Evolutionary conservation across 2,329 filamentous ascomycete genomes (phyloP), one percentile per base, ranked within the genome.

Genomic region (Sphaerulina populicola): DNA sequence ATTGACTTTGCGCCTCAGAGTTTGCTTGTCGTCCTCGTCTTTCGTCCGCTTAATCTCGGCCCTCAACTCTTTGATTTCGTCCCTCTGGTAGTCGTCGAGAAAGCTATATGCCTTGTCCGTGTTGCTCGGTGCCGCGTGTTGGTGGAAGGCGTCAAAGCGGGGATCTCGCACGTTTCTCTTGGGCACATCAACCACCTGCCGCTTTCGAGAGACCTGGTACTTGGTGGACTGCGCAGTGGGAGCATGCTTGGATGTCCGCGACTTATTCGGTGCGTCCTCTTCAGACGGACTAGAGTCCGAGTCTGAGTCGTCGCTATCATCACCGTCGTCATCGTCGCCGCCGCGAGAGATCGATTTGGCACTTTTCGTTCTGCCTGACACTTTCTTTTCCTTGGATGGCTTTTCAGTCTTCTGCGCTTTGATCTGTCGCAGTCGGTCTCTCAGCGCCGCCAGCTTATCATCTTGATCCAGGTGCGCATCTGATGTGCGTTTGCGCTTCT

Each of bases 151-250:
- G 56, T 93, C 88, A 72, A 98, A 98, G 45, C 93, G 85, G 14
- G 93, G 93, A 69, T 98, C 93, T 49, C 91, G 84, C 15, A 75
- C 60, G 38, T 74, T 68, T 1, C 77, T 72, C 65, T 86, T 87
- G 51, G 78, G 76, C 18, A 64, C 62, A 27, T 64, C 75, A 47
- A 94, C 74, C 14, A 93, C 83, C 51, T 83, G 82, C 46, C 91
- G 86, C 63, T 80, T 83, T 50, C 93, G 85, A 1, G 85, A 83
- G 21, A 98, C 93, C 45, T 86, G 85, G 44, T 81, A 80, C 71
- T 91, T 94, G 67, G 85, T 88, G 1, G 88, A 83, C 65, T 88
- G 80, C 53, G 93, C 83, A 39, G 82, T 81, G 0, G 93, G 93
- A 0, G 93, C 93, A 71, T 97, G 89, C 71, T 98, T 98, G 67